Evolutionary conservation across 2,329 filamentous ascomycete genomes (phyloP), one percentile per base, ranked within the genome.

Genomic region (Curvularia sp.): DNA sequence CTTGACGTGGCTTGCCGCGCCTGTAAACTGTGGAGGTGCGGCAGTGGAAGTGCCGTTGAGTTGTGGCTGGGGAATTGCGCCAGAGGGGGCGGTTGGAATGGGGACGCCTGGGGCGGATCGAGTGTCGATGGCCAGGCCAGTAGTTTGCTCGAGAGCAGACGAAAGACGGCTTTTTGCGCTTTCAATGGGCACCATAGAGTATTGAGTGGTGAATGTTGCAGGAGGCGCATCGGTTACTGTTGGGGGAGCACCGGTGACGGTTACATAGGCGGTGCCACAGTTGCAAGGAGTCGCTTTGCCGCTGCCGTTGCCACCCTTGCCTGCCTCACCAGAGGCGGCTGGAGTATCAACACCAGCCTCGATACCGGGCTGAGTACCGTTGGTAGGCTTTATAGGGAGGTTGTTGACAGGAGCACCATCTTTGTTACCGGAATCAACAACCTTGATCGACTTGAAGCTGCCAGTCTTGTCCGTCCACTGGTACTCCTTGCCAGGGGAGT

Each of bases 401-500:
- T 59, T 61, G 64, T 74, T 76, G 32, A 66, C 60, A 21, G 71
- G 67, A 28, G 69, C 70, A 49, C 76, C 76, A 6, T 70, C 64
- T 34, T 68, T 66, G 55, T 76, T 71, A 7, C 72, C 74, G 8
- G 67, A 63, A 57, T 73, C 73, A 18, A 79, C 64, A 53, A 80
- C 71, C 59, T 82, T 76, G 72, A 85, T 86, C 69, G 79, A 82
- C 62, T 82, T 59, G 59, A 70, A 84, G 53, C 65, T 73, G 41
- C 83, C 83, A 13, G 76, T 77, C 63, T 74, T 73, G 73, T 85
- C 83, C 49, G 74, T 74, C 72, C 80, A 86, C 59, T 78, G 71
- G 77, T 86, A 86, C 51, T 78, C 74, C 46, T 73, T 79, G 25
- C 79, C 82, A 7, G 83, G 83, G 61, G 81, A 80, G 77, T 81